phyloP scores from a whole-genome alignment of 768 basidiomycete species.

The Leccinum broughii region DNA sequence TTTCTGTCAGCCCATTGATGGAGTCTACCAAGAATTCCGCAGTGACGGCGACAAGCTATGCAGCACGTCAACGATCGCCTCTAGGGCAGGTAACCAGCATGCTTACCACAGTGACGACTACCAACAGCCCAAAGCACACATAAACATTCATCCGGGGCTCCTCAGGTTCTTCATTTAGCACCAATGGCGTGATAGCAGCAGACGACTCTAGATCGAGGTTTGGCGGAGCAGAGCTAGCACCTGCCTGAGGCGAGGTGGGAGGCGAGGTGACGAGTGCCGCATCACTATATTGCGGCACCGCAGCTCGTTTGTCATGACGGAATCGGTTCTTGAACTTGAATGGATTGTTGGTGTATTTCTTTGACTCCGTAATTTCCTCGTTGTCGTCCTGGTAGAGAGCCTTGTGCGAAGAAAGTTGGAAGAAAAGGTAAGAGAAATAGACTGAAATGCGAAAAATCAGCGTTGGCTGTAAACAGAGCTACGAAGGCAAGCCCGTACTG shows the following conservation, averaged over 20 bases:
- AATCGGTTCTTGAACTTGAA: slow-evolving; percentile 27
- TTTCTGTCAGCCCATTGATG: slow-evolving; percentile 68
- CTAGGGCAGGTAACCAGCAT: background rate
- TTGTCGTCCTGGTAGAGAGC: slow-evolving; percentile 57
- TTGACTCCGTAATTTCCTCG: slow-evolving; percentile 40
- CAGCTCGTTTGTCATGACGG: slow-evolving; percentile 12
- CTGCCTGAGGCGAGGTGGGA: background rate
- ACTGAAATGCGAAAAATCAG: slow-evolving; percentile 41
- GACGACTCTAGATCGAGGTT: slow-evolving; percentile 15
- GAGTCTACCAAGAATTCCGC: slow-evolving; percentile 76
- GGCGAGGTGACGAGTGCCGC: slow-evolving; percentile 7
- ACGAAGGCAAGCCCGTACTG: slow-evolving; percentile 45
- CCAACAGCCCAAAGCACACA: slow-evolving; percentile 53
- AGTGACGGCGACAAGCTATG: slow-evolving; percentile 54
- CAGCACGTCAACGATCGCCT: background rate
- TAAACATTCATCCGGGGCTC: slow-evolving; percentile 54
- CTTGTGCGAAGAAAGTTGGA: slow-evolving; percentile 80
- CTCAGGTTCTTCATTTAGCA: slow-evolving; percentile 35
- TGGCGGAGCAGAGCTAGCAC: background rate
- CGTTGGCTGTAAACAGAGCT: background rate
- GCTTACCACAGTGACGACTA: slow-evolving; percentile 62
- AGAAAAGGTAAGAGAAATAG: slow-evolving; percentile 72
- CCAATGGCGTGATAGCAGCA: background rate
- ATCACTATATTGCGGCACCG: slow-evolving; percentile 4
- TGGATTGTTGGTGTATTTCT: slow-evolving; percentile 44